Evolutionary conservation across 108 stramenopile genomes (phyloP).

Genomic region (Aureococcus anophagefferens): DNA sequence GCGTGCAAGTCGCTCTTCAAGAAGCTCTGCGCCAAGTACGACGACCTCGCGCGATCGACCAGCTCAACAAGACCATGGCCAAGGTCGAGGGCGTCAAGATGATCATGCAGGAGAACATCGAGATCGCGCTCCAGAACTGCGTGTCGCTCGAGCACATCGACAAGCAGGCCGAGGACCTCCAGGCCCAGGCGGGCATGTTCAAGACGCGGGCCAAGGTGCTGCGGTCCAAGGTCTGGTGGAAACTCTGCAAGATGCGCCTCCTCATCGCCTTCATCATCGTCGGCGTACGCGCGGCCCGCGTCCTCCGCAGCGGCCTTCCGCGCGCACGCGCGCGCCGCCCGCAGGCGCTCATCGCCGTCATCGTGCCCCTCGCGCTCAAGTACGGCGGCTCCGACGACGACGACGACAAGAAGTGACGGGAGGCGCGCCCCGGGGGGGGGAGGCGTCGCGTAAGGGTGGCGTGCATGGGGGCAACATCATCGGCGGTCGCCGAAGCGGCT

Average conservation of each 20-base stretch:
- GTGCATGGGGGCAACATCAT: no score
- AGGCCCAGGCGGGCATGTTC: constrained; percentile 21
- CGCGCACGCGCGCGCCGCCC: no score
- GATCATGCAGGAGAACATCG: constrained; percentile 11
- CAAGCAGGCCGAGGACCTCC: constrained; percentile 15
- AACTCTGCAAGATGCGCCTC: constrained; percentile 3
- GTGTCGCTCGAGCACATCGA: constrained; percentile 14
- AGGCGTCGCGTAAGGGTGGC: no score
- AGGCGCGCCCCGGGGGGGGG: no score
- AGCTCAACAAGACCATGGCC: background rate
- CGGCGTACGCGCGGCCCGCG: no score
- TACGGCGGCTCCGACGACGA: no score
- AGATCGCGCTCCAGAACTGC: constrained; percentile 16
- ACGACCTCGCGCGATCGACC: constrained; percentile 10
- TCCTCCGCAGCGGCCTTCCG: no score
- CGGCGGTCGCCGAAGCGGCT: no score
- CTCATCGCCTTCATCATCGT: constrained; percentile 1
- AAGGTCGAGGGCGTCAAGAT: constrained; percentile 16
- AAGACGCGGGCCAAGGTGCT: constrained; percentile 12
- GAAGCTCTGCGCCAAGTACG: constrained; percentile 14
- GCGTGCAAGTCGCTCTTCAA: background rate
- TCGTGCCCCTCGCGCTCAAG: no score
- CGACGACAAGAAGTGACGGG: no score
- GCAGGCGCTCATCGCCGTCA: no score
- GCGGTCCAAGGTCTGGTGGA: constrained; percentile 20